Evolutionary conservation across 2,329 filamentous ascomycete species (phyloP).

Genomic region (Cladosporium sp.): DNA sequence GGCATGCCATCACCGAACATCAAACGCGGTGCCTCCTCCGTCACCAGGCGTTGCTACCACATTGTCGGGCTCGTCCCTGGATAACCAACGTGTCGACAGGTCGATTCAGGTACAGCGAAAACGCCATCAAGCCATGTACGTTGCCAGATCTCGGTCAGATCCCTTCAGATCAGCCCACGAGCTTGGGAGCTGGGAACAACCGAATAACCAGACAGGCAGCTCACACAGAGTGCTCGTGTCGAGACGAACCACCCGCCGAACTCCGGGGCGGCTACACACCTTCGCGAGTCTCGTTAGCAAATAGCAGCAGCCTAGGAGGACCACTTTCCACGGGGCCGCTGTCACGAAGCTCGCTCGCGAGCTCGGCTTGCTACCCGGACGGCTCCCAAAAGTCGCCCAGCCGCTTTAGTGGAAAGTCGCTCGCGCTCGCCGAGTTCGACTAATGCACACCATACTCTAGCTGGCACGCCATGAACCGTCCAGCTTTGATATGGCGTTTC

Average conservation of each 20-base stretch:
- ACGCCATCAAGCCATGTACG: constrained; percentile 7
- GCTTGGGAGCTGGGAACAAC: constrained; percentile 7
- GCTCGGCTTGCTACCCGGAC: background rate
- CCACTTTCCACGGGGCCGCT: background rate
- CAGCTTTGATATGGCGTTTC: background rate
- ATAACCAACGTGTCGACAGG: background rate
- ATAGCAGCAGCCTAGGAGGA: background rate
- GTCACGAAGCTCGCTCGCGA: background rate
- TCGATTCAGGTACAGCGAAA: constrained; percentile 4
- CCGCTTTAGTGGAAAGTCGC: background rate
- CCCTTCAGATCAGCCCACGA: background rate
- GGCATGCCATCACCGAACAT: background rate
- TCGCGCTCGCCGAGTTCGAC: constrained; percentile 5
- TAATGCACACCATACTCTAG: constrained; percentile 11
- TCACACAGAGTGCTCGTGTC: constrained; percentile 3
- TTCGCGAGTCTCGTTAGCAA: background rate
- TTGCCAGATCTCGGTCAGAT: constrained; percentile 5
- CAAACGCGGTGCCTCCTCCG: background rate
- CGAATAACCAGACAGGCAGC: background rate
- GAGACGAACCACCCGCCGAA: background rate
- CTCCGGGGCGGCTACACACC: background rate
- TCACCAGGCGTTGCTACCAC: constrained; percentile 8
- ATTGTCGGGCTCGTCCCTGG: constrained; percentile 1
- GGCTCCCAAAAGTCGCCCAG: background rate
- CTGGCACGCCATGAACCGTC: background rate